Evolutionary conservation across 306 rosid genomes (phyloP).

Genomic region (Boehmeria nivea): DNA sequence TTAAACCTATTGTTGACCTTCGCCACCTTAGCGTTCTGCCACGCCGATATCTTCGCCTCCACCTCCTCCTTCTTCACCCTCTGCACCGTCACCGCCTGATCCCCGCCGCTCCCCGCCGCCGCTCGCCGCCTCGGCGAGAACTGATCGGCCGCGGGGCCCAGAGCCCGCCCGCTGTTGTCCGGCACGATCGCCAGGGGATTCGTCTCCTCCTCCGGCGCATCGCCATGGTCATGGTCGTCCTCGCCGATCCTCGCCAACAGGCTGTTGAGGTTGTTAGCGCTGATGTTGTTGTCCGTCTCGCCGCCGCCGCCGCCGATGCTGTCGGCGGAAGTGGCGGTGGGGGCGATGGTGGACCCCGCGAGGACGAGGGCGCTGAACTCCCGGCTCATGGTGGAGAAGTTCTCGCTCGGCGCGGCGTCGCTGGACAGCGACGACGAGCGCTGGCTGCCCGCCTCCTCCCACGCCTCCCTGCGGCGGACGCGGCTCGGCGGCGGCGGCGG

Average conservation of each 20-base stretch:
- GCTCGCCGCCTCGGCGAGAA: constrained; percentile 33
- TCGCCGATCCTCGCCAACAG: constrained; percentile 68
- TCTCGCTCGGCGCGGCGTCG: constrained; percentile 55
- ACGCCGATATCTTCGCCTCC: constrained; percentile 84
- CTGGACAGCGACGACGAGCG: constrained; percentile 58
- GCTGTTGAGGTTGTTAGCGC: constrained; percentile 3
- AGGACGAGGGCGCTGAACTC: constrained; percentile 89
- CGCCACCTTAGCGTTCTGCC: constrained; percentile 89
- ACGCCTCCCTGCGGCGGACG: constrained; percentile 43
- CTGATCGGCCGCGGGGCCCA: constrained; percentile 26
- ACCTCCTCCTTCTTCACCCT: constrained; percentile 94
- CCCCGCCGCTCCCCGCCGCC: constrained; percentile 20
- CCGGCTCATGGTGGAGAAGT: constrained; percentile 76
- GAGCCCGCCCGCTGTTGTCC: constrained; percentile 34
- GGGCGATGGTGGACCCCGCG: constrained; percentile 63
- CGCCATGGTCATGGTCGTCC: constrained; percentile 37
- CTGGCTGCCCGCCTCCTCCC: constrained; percentile 67
- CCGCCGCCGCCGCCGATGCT: constrained; percentile 2
- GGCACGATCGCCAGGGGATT: constrained; percentile 84
- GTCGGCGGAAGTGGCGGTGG: too few relatives aligned
- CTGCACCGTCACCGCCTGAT: constrained; percentile 38
- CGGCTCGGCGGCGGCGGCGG: constrained; percentile 22
- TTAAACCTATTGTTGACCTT: constrained; percentile 85
- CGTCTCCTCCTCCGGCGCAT: constrained; percentile 38
- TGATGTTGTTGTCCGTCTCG: neutral